Conservation (phyloP, 1,284 basidiomycete genomes). For the Boletus austroedulis region DNA sequence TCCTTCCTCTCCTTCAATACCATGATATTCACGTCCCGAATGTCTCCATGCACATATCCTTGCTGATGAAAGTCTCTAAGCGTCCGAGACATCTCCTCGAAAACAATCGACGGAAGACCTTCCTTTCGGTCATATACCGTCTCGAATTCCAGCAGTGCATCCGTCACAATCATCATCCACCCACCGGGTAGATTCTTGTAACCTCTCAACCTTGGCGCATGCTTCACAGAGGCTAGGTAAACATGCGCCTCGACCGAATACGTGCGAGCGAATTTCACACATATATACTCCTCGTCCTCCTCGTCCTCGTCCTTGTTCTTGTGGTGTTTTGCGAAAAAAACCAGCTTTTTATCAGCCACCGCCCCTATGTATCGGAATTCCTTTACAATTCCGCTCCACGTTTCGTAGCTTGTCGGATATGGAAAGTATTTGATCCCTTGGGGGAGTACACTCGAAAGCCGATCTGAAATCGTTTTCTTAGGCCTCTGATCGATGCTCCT, state of each 20-base stretch:
- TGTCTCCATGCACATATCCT: not conserved
- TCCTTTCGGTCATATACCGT: not conserved
- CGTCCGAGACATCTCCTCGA: rapidly evolving
- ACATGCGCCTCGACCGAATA: not conserved
- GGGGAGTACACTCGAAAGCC: too few relatives aligned
- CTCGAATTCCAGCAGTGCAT: not conserved
- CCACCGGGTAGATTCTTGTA: not conserved
- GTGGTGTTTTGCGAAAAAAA: not conserved
- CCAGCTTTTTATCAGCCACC: not conserved
- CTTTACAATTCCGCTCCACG: not conserved
- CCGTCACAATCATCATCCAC: not conserved
- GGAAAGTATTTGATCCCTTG: not conserved
- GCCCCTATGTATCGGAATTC: not conserved
- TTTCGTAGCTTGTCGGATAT: not conserved
- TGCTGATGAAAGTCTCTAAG: not conserved
- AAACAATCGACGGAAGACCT: not conserved
- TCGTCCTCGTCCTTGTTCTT: too few relatives aligned
- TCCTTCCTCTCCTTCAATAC: not conserved
- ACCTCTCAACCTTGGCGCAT: not conserved
- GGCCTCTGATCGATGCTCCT: not conserved
- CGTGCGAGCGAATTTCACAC: not conserved
- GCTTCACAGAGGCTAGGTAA: not conserved
- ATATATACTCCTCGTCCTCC: too few relatives aligned
- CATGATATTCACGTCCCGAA: not conserved
- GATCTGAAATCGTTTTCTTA: too few relatives aligned